Conservation (phyloP, 768 basidiomycete species). For the Neoboletus magnificus region DNA sequence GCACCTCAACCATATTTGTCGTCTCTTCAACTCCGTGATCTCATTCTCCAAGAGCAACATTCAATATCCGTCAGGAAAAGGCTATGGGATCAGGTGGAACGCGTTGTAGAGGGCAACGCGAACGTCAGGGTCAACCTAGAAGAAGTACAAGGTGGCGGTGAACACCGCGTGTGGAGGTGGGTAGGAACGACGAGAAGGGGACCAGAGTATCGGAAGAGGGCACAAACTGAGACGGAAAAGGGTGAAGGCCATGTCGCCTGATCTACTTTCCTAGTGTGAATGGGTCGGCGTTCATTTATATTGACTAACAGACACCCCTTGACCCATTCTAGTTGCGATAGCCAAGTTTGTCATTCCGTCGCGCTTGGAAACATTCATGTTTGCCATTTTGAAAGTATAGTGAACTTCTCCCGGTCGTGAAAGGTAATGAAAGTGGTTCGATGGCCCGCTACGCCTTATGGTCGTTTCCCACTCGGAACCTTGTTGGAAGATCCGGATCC, state of each 20-base stretch:
- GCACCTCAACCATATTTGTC: conserved; percentile 75
- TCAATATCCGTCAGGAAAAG: conserved; percentile 61
- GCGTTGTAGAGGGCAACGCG: conserved; percentile 83
- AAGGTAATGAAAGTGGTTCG: conserved; percentile 26
- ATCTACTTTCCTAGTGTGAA: conserved; percentile 12
- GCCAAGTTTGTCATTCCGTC: conserved; percentile 11
- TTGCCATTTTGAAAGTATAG: conserved; percentile 17
- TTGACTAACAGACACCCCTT: conserved; percentile 20
- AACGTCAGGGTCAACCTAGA: conserved; percentile 85
- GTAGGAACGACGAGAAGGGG: conserved; percentile 52
- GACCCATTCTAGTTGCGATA: conserved; percentile 16
- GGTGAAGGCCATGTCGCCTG: conserved; percentile 24
- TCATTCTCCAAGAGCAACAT: conserved; percentile 78
- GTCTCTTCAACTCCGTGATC: conserved; percentile 83
- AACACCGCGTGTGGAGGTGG: conserved; percentile 90
- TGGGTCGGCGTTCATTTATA: conserved; percentile 12
- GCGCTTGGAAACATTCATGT: conserved; percentile 16
- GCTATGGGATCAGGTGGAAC: conserved; percentile 82
- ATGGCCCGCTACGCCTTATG: conserved; percentile 23
- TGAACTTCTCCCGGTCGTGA: conserved; percentile 20
- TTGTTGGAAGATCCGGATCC: conserved; percentile 33
- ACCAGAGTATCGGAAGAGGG: conserved; percentile 35
- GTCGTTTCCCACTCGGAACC: conserved; percentile 25
- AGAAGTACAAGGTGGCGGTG: conserved; percentile 82
- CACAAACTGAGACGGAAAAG: conserved; percentile 25